A percentile compares a stretch with the other conserved stretches of the same genome.
Evolutionary conservation across 805 yeast species (phyloP).

Genomic region (Wickerhamomyces chambardii): DNA sequence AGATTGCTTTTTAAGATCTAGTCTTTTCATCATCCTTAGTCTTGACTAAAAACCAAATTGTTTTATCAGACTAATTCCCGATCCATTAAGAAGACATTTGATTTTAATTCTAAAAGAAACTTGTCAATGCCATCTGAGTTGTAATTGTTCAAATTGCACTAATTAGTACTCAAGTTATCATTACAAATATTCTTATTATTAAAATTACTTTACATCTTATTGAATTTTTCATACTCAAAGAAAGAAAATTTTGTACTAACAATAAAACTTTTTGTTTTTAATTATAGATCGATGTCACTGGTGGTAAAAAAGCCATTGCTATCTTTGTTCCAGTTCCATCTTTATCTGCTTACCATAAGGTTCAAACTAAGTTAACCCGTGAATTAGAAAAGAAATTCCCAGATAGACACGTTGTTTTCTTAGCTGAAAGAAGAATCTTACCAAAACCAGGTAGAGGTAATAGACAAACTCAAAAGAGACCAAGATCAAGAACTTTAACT

Average conservation of each 20-base stretch:
- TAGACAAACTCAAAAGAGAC: conserved; percentile 96
- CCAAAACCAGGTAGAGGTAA: conserved; percentile 98
- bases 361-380: conserved; percentile 95
- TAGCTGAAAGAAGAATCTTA: conserved; percentile 98
- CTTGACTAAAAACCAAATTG: too few relatives aligned
- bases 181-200: too few relatives aligned
- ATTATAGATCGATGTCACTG: conserved; percentile 75
- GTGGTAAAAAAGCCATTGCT: conserved; percentile 98
- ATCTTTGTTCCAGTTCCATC: conserved; percentile 97
- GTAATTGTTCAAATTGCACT: too few relatives aligned
- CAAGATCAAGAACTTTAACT: conserved; percentile 98
- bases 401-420: conserved; percentile 98
- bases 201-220: too few relatives aligned
- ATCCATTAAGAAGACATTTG: too few relatives aligned
- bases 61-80: too few relatives aligned
- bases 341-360: conserved; percentile 89
- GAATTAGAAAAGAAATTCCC: conserved; percentile 99
- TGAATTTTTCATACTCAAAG: too few relatives aligned
- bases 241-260: conserved; percentile 7
- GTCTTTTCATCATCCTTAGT: too few relatives aligned
- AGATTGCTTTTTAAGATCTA: too few relatives aligned
- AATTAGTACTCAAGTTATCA: too few relatives aligned
- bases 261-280: neutral
- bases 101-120: too few relatives aligned
- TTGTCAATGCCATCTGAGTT: too few relatives aligned